phyloP scores from a whole-genome alignment of 495 filamentous ascomycete genomes.

The Cercophora sp. region DNA sequence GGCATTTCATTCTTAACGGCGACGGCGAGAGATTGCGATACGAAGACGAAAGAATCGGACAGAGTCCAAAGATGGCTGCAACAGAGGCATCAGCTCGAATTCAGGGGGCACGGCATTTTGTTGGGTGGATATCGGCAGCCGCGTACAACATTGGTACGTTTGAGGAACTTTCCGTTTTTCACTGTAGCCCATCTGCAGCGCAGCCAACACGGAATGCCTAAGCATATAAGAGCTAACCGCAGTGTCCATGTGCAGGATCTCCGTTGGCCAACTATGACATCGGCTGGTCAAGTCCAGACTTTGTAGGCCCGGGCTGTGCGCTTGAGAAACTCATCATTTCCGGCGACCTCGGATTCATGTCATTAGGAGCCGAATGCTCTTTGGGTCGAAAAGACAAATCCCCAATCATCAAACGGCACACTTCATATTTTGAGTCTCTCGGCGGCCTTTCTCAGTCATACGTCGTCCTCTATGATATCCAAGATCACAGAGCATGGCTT shows the following conservation, averaged over 20 bases:
- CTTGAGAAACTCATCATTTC: no score
- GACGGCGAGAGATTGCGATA: neutral
- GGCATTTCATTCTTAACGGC: slow-evolving; percentile 8
- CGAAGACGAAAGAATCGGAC: neutral
- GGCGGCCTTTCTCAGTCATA: neutral
- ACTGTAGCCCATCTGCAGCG: no score
- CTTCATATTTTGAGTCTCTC: neutral
- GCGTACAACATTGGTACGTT: slow-evolving; percentile 1
- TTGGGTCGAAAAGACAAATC: neutral
- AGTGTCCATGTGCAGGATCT: no score
- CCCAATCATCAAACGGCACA: neutral
- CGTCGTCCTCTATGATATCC: neutral
- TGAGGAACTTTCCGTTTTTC: no score
- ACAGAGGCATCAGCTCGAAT: neutral
- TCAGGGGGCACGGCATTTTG: neutral
- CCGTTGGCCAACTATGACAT: neutral
- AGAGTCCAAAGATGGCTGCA: neutral
- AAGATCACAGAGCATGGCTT: slow-evolving; percentile 1
- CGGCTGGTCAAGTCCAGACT: neutral
- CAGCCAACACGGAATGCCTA: no score
- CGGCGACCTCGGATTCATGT: no score
- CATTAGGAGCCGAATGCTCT: neutral
- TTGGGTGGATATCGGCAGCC: neutral
- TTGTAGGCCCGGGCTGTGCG: neutral
- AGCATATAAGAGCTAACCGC: no score